A percentile compares a stretch with the other conserved stretches of the same genome.
Evolutionary conservation across 2,329 filamentous ascomycete genomes (phyloP).

Genomic region (Rachicladosporium sp.): DNA sequence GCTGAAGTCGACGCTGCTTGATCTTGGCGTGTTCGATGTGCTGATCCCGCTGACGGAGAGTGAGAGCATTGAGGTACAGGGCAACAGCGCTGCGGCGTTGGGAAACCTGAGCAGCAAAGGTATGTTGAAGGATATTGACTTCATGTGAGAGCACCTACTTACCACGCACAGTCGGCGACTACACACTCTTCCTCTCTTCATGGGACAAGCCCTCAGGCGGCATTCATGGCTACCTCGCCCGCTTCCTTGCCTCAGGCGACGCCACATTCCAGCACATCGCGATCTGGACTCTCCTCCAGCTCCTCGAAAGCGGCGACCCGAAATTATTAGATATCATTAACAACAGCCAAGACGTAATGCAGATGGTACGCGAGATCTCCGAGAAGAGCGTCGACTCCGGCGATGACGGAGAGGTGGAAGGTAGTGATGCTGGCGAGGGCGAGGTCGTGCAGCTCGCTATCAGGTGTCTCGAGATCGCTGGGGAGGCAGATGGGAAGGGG

Average conservation of each 20-base stretch:
- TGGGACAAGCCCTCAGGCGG: slow-evolving; percentile 92
- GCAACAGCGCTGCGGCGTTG: slow-evolving; percentile 90
- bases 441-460: slow-evolving; percentile 88
- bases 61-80: slow-evolving; percentile 92
- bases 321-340: slow-evolving; percentile 78
- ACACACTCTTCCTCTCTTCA: slow-evolving; percentile 87
- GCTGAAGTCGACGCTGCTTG: slow-evolving; percentile 79
- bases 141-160: not conserved
- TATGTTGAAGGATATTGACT: slow-evolving; percentile 32
- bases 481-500: not conserved
- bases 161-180: slow-evolving; percentile 64
- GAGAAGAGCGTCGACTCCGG: slow-evolving; percentile 81
- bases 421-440: slow-evolving; percentile 70
- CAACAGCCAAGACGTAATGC: slow-evolving; percentile 79
- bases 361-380: slow-evolving; percentile 83
- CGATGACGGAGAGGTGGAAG: slow-evolving; percentile 53
- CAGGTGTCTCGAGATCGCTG: slow-evolving; percentile 58
- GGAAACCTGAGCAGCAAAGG: slow-evolving; percentile 96
- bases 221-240: slow-evolving; percentile 86
- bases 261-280: slow-evolving; percentile 98
- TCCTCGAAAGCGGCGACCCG: slow-evolving; percentile 90
- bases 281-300: slow-evolving; percentile 91
- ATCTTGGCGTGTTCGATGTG: slow-evolving; percentile 89
- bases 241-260: slow-evolving; percentile 88
- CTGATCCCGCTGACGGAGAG: slow-evolving; percentile 91